Base-by-base conservation (phyloP, 345 rosid genomes). In the Schrenkiella parvula region DNA sequence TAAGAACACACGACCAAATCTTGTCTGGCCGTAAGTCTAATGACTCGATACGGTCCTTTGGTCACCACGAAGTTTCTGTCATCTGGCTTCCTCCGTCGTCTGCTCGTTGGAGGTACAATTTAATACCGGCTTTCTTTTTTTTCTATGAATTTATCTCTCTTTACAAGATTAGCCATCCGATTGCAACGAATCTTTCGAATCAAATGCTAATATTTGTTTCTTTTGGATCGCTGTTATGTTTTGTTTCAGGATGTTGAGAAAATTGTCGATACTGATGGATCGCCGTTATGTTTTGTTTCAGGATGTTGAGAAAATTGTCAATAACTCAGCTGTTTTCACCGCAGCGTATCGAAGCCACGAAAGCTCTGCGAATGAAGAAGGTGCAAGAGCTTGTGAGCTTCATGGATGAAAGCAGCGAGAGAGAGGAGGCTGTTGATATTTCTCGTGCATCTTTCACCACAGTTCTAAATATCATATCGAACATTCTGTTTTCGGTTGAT, bases 41-140 rank as follows among this genome's bases (percentile, higher is more conserved):
- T 0, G 32, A 77, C 17, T 28, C 74, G 5, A 10, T 75, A 22
- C 58, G 57, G 2, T 72, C 53, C 8, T 22, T 14, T 1, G 12
- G 35, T 41, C 79, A 72, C 63, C 51, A 81, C 18, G 13, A 77
- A 8, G 11, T 29, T 42, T 67, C 82, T 0, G 4, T 77, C 2
- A 66, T 31, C 17, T 73, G 77, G 77, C 70, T 73, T 43, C 64
- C 31, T 22, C 23, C 77, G 1, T 57, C 78, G n/a, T 62, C 77
- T 0, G n/a, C 82, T 23, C 70, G 21, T 23, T 84, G 84, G 84
- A 74, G 78, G 67, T 79, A 65, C 35, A 70, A 2, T 13, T n/a
- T 54, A 28, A 19, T 18, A 53, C n/a, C 51, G 12, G 4, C 4
- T 39, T 13, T 13, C 4, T 0, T 3, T 13, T 13, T 39, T 39